These are phyloP conservation scores for Trebouxia sp. DNA, from an alignment of 139 green algal genomes.

Conservation along the genomic window DNA sequence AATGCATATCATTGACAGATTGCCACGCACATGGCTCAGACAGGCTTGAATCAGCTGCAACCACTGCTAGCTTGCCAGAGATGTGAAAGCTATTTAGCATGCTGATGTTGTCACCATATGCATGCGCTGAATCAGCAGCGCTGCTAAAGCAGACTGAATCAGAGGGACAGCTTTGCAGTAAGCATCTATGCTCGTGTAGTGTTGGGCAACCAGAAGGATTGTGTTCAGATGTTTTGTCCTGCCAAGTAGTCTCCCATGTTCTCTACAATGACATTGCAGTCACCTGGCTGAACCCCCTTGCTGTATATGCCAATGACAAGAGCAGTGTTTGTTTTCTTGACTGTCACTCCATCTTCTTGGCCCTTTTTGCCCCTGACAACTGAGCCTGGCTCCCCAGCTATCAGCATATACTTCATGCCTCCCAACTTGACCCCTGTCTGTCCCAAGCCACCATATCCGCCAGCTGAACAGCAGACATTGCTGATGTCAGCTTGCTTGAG, in stretches of 20 bases:
- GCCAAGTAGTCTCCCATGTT: conserved; percentile 75
- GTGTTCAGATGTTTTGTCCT: conserved; percentile 60
- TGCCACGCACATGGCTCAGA: no score
- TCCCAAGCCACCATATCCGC: conserved; percentile 44
- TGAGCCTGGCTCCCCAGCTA: conserved; percentile 59
- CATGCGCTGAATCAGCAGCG: no score
- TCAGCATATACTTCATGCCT: conserved; percentile 66
- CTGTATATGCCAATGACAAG: conserved; percentile 77
- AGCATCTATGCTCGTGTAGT: neutral
- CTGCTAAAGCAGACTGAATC: no score
- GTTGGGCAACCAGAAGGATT: neutral
- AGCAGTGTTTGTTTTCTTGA: conserved; percentile 76
- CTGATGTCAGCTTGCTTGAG: no score
- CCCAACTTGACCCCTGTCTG: conserved; percentile 59
- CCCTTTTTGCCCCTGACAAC: conserved; percentile 75
- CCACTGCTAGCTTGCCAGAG: no score
- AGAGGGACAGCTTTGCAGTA: no score
- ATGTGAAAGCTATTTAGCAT: no score
- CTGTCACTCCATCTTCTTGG: conserved; percentile 54
- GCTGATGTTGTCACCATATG: no score
- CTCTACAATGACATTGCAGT: conserved; percentile 69
- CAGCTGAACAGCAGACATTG: conserved; percentile 22
- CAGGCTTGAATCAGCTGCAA: no score
- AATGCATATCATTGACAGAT: no score
- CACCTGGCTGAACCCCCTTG: conserved; percentile 61